Evolutionary conservation across 2,329 filamentous ascomycete genomes (phyloP).

Genomic region (Pseudonectria buxi): DNA sequence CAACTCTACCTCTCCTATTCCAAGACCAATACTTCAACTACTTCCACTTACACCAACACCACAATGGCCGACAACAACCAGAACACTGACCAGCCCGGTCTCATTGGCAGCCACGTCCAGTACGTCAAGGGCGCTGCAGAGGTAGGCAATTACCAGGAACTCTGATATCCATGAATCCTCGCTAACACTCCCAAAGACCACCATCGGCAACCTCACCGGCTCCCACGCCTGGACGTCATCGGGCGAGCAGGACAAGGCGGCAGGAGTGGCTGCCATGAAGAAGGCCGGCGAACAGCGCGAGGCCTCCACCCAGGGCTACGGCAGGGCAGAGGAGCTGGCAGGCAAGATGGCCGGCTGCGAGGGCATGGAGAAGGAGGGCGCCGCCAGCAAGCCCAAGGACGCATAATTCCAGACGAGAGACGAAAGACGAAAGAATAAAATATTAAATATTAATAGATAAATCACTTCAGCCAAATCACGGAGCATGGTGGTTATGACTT

Average conservation of each 20-base stretch:
- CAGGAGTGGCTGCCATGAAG: constrained; percentile 57
- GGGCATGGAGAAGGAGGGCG: constrained; percentile 61
- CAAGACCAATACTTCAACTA: no score
- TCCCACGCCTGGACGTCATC: constrained; percentile 57
- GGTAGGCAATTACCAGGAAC: constrained; percentile 33
- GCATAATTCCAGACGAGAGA: constrained; percentile 5
- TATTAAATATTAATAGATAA: neutral
- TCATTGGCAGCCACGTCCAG: constrained; percentile 57
- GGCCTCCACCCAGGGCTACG: constrained; percentile 45
- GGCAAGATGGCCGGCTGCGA: constrained; percentile 60
- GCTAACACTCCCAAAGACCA: constrained; percentile 33
- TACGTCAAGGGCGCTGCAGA: constrained; percentile 64
- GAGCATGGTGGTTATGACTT: no score
- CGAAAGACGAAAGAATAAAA: no score
- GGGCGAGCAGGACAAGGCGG: constrained; percentile 57
- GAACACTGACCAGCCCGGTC: constrained; percentile 40
- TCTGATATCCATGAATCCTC: neutral
- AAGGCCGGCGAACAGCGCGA: constrained; percentile 51
- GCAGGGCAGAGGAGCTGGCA: constrained; percentile 57
- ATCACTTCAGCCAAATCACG: no score
- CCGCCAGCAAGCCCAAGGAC: constrained; percentile 37
- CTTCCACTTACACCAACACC: constrained; percentile 4
- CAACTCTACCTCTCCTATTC: no score
- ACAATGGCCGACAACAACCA: constrained; percentile 28
- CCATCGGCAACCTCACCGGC: constrained; percentile 55